Percentiles rank a stretch among this genome's conserved stretches.
phyloP scores from a whole-genome alignment of 257 asterid species.

The Nicotiana paniculata region DNA sequence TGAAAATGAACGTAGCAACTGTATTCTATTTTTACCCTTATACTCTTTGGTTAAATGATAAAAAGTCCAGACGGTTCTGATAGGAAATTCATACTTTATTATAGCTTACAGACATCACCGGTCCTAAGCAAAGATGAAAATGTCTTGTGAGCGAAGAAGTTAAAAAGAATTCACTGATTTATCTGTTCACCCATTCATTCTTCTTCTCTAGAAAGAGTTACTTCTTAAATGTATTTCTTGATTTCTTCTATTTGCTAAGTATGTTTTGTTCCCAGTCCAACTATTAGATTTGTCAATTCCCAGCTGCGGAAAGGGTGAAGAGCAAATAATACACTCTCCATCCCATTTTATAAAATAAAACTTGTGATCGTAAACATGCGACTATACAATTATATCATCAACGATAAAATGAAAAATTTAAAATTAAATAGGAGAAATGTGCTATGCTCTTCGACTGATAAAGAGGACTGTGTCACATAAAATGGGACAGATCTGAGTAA shows the following conservation, averaged over 20 bases:
- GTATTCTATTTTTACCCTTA: background rate
- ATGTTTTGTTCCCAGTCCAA: background rate
- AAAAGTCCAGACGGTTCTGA: background rate
- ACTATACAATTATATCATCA: background rate
- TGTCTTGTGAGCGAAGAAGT: background rate
- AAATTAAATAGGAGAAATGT: background rate
- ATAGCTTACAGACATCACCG: background rate
- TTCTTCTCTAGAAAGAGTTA: background rate
- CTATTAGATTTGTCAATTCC: background rate
- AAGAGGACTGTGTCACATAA: background rate
- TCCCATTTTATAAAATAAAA: background rate
- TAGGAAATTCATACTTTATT: background rate
- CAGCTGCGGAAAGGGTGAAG: background rate
- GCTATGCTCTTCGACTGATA: background rate
- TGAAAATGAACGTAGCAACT: background rate
- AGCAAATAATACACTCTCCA: background rate
- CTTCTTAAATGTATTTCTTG: background rate
- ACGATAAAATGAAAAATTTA: background rate
- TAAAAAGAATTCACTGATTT: background rate
- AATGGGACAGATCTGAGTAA: background rate
- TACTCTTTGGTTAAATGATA: background rate
- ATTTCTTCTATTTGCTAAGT: background rate
- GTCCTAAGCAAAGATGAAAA: background rate
- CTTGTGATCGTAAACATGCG: background rate
- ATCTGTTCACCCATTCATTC: background rate